A percentile compares a stretch with the other conserved stretches of the same genome.
Conservation (phyloP, 164 flowering plant species). For the Stephania cephalantha region DNA sequence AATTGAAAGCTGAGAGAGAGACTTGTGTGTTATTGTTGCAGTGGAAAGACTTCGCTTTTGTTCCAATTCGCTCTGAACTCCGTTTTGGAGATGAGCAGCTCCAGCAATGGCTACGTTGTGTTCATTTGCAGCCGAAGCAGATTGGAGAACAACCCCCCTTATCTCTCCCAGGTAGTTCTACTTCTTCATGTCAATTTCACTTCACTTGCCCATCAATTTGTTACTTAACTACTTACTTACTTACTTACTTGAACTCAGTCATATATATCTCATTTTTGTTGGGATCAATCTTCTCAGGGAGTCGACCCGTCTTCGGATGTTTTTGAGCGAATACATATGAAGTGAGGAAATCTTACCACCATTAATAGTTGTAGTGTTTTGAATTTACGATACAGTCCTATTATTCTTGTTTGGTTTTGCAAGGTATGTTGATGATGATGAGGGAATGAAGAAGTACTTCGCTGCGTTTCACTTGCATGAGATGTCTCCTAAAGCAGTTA, state of each 20-base stretch:
- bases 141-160: slow-evolving; percentile 66
- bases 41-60: slow-evolving; percentile 84
- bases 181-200: no score
- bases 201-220: no score
- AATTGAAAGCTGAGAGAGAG: no score
- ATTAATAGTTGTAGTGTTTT: no score
- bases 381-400: not conserved
- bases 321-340: slow-evolving; percentile 61
- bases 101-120: slow-evolving; percentile 26
- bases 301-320: slow-evolving; percentile 54
- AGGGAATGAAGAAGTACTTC: slow-evolving; percentile 71
- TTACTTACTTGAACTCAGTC: no score
- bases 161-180: slow-evolving; percentile 51
- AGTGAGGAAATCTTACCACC: slow-evolving; percentile 31
- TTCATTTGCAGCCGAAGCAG: slow-evolving; percentile 64
- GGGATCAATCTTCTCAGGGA: slow-evolving; percentile 33
- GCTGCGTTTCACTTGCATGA: slow-evolving; percentile 82
- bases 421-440: slow-evolving; percentile 81
- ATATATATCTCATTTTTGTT: no score
- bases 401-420: not conserved
- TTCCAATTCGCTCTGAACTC: slow-evolving; percentile 77
- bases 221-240: no score
- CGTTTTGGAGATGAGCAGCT: slow-evolving; percentile 19
- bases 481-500: slow-evolving; percentile 55
- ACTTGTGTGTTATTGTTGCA: slow-evolving; percentile 10